Conservation (phyloP, 2,329 filamentous ascomycete genomes). For the Alternaria metachromatica region DNA sequence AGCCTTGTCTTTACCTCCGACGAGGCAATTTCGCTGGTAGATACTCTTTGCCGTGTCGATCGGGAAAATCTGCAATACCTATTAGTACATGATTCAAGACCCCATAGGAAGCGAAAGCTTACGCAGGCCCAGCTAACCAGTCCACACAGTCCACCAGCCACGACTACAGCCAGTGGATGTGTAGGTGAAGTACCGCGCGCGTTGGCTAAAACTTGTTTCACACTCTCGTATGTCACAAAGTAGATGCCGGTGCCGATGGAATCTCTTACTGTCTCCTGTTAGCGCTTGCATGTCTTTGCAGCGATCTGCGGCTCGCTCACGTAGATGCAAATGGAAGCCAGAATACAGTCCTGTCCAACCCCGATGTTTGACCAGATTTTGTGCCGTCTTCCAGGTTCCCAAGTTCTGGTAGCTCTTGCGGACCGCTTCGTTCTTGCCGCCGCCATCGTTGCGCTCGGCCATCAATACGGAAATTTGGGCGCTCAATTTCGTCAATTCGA, state of each 20-base stretch:
- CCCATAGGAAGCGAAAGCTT: constrained; percentile 42
- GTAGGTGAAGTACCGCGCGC: constrained; percentile 76
- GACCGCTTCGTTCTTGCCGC: constrained; percentile 44
- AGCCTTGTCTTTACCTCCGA: constrained; percentile 66
- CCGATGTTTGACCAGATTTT: constrained; percentile 76
- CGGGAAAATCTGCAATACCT: constrained; percentile 55
- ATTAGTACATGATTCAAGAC: constrained; percentile 9
- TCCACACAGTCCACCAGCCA: constrained; percentile 81
- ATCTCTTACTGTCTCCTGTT: constrained; percentile 69
- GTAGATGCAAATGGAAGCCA: constrained; percentile 77
- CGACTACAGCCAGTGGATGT: constrained; percentile 77
- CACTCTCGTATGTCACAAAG: constrained; percentile 88
- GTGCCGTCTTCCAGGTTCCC: constrained; percentile 77
- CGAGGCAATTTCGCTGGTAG: constrained; percentile 81
- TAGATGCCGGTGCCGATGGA: constrained; percentile 85
- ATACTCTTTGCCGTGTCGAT: constrained; percentile 86
- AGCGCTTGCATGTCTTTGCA: constrained; percentile 8
- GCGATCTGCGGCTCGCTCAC: constrained; percentile 57
- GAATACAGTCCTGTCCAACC: constrained; percentile 79
- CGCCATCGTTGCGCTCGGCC: constrained; percentile 64
- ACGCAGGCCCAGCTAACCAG: constrained; percentile 85
- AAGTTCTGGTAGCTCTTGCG: constrained; percentile 74
- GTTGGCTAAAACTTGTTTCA: constrained; percentile 80
- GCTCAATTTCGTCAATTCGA: constrained; percentile 88
- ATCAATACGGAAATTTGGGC: constrained; percentile 84